A percentile compares a stretch with the other conserved stretches of the same genome.
Conservation (phyloP, 768 basidiomycete species). For the Piloderma croceum region DNA sequence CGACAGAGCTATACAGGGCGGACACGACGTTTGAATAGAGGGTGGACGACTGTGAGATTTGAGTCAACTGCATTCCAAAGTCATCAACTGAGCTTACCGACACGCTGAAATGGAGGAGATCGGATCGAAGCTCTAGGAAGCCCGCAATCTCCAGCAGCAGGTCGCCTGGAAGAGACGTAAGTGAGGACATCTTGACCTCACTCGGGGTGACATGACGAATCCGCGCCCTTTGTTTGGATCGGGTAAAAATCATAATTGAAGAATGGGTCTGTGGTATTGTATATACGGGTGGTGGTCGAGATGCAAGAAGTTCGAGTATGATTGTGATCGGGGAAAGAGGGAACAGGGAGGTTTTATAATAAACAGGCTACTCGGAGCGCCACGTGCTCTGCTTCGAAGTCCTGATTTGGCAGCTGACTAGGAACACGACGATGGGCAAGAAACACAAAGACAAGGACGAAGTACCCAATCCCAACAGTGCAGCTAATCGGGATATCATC, state of each 20-base stretch:
- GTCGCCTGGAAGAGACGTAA: slow-evolving; percentile 43
- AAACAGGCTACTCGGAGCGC: too few relatives aligned
- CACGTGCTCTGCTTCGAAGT: too few relatives aligned
- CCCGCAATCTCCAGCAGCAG: slow-evolving; percentile 61
- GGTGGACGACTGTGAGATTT: slow-evolving; percentile 42
- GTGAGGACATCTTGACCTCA: too few relatives aligned
- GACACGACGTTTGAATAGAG: slow-evolving; percentile 50
- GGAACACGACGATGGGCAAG: slow-evolving; percentile 65
- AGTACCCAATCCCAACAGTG: slow-evolving; percentile 48
- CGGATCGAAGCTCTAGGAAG: slow-evolving; percentile 47
- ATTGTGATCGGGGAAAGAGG: too few relatives aligned
- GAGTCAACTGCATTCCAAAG: not conserved
- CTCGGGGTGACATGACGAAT: too few relatives aligned
- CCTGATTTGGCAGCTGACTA: too few relatives aligned
- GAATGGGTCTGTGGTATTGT: too few relatives aligned
- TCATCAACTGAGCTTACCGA: not conserved
- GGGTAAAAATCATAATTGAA: too few relatives aligned
- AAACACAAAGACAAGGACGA: slow-evolving; percentile 53
- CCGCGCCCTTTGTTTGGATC: too few relatives aligned
- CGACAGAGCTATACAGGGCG: slow-evolving; percentile 54
- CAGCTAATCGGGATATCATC: slow-evolving; percentile 67
- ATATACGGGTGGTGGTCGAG: too few relatives aligned
- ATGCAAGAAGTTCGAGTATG: too few relatives aligned
- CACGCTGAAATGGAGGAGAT: slow-evolving; percentile 33
- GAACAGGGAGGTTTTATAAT: too few relatives aligned